These are phyloP conservation scores for Aspergillus melleus DNA, from an alignment of 2,329 filamentous ascomycete genomes.

Conservation along the genomic window DNA sequence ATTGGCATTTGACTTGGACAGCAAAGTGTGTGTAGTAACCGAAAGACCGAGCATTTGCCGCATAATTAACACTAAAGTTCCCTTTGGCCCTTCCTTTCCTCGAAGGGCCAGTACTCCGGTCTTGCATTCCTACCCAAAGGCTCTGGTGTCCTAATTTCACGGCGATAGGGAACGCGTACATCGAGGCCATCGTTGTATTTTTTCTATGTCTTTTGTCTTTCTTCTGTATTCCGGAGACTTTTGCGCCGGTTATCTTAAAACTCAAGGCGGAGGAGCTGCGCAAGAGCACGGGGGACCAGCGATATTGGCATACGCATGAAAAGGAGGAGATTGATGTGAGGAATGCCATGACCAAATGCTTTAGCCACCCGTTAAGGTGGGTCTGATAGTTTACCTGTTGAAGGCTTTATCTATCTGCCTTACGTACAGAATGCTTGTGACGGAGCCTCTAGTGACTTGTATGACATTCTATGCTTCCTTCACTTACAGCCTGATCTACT, in stretches of 20 bases:
- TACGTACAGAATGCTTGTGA: slow-evolving; percentile 47
- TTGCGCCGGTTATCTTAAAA: slow-evolving; percentile 41
- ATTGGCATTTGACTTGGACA: too few species aligned
- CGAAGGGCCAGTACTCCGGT: neutral
- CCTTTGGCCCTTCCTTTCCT: too few species aligned
- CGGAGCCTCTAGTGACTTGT: slow-evolving; percentile 50
- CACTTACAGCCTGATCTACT: slow-evolving; percentile 50
- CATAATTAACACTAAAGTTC: too few species aligned
- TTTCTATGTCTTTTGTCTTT: slow-evolving; percentile 23
- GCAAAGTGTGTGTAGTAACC: too few species aligned
- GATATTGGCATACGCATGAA: slow-evolving; percentile 50
- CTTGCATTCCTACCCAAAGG: too few species aligned
- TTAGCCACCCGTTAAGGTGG: slow-evolving; percentile 38
- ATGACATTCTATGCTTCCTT: slow-evolving; percentile 49
- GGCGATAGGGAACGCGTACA: slow-evolving; percentile 38
- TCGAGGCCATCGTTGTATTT: slow-evolving; percentile 43
- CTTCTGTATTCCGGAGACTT: slow-evolving; percentile 42
- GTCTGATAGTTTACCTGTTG: neutral
- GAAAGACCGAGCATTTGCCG: too few species aligned
- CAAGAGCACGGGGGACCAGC: slow-evolving; percentile 40
- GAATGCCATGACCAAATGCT: slow-evolving; percentile 45
- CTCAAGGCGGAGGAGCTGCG: slow-evolving; percentile 40
- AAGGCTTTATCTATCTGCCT: too few species aligned
- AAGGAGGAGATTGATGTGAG: slow-evolving; percentile 41
- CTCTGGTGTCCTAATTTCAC: neutral